A percentile compares a stretch with the other conserved stretches of the same genome.
Conservation (phyloP, 495 filamentous ascomycete species). For the Penicillium roqueforti region DNA sequence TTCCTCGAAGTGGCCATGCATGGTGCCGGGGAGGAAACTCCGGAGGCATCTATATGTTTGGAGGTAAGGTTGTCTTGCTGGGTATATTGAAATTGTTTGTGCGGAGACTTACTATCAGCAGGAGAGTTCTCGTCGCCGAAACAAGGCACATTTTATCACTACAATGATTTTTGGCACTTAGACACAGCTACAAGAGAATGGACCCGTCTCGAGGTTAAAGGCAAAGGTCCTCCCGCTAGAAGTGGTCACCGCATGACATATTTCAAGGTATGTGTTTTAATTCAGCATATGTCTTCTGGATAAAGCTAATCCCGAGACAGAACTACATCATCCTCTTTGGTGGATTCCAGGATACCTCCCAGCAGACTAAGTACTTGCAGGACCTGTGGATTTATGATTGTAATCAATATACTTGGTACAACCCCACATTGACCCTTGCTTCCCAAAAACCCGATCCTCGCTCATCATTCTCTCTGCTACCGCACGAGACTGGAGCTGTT, state of each 20-base stretch:
- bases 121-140: conserved; percentile 73
- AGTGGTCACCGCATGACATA: conserved; percentile 95
- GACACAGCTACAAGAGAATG: conserved; percentile 80
- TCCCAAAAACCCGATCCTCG: conserved; percentile 83
- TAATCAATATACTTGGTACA: conserved; percentile 71
- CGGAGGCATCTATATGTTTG: conserved; percentile 85
- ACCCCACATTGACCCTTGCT: conserved; percentile 63
- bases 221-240: conserved; percentile 80
- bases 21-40: conserved; percentile 86
- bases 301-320: conserved; percentile 16
- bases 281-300: conserved; percentile 3
- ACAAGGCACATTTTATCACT: conserved; percentile 98
- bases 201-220: conserved; percentile 82
- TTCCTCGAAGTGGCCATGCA: conserved; percentile 87
- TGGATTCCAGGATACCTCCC: conserved; percentile 93
- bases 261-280: conserved; percentile 59
- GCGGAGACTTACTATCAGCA: conserved; percentile 20
- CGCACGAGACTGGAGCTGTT: conserved; percentile 83
- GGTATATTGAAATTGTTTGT: conserved; percentile 36
- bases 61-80: conserved; percentile 48
- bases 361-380: conserved; percentile 84
- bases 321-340: conserved; percentile 72
- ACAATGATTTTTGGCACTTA: conserved; percentile 96
- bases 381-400: conserved; percentile 67
- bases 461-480: conserved; percentile 84